These are phyloP conservation scores for Macrotyloma uniflorum DNA, from an alignment of 306 rosid species.

Conservation along the genomic window DNA sequence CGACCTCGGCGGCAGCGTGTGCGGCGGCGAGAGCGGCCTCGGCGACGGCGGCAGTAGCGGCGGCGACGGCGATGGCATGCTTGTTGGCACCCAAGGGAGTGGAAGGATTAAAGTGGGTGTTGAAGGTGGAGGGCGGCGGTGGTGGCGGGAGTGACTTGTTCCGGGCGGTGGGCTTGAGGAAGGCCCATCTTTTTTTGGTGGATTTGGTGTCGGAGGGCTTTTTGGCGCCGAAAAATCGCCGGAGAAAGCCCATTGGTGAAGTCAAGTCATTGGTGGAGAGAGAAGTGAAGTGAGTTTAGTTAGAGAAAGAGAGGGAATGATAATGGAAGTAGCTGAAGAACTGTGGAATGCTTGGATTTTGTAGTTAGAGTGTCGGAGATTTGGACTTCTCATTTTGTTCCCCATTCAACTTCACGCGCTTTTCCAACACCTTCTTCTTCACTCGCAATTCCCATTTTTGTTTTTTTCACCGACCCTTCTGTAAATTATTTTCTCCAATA, in stretches of 20 bases:
- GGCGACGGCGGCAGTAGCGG: conserved; percentile 93
- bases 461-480: not conserved
- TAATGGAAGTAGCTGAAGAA: conserved; percentile 2
- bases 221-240: conserved; percentile 78
- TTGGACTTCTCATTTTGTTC: conserved; percentile 27
- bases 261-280: conserved; percentile 41
- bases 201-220: conserved; percentile 38
- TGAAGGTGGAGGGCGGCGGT: not conserved
- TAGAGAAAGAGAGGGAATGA: conserved; percentile 11
- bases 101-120: conserved; percentile 19
- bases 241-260: conserved; percentile 79
- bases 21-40: conserved; percentile 95
- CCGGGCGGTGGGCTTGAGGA: conserved; percentile 26
- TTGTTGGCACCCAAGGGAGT: conserved; percentile 62
- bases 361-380: conserved; percentile 33
- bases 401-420: not conserved
- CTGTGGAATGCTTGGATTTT: conserved; percentile 19
- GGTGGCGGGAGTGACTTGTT: conserved; percentile 34
- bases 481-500: not conserved
- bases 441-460: not conserved
- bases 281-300: not conserved
- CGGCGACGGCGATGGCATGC: conserved; percentile 93
- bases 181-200: conserved; percentile 52
- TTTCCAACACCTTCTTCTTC: not conserved
- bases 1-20: conserved; percentile 96